Conservation (phyloP, 2,329 filamentous ascomycete genomes). For the Botrytis medusae region DNA sequence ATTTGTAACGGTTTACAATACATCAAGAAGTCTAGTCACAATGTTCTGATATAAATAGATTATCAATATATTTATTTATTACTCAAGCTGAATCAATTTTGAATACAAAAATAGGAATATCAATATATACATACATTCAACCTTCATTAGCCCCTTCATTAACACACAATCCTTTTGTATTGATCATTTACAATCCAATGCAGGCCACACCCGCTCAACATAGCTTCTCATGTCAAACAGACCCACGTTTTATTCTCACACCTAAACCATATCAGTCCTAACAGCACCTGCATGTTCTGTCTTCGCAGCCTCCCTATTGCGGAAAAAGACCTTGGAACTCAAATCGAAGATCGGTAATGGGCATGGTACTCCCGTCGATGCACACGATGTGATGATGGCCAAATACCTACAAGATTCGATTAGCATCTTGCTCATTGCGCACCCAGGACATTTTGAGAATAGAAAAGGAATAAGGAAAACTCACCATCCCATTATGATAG, state of each 20-base stretch:
- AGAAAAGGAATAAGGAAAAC: neutral
- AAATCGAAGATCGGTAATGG: constrained; percentile 27
- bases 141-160: neutral
- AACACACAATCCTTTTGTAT: neutral
- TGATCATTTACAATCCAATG: neutral
- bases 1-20: neutral
- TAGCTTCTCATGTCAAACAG: neutral
- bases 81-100: neutral
- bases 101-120: neutral
- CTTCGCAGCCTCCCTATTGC: constrained; percentile 16
- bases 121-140: neutral
- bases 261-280: neutral
- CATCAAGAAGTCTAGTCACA: neutral
- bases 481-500: constrained; percentile 26
- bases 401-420: constrained; percentile 14
- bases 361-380: constrained; percentile 26
- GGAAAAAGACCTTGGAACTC: constrained; percentile 18
- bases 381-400: constrained; percentile 25
- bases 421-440: neutral
- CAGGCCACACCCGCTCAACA: neutral
- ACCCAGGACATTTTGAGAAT: fast-evolving
- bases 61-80: neutral
- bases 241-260: too few relatives aligned
- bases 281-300: constrained; percentile 24
- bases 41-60: neutral